phyloP scores from a whole-genome alignment of 1,139 yeast species.

The Protomyces pachydermus region DNA sequence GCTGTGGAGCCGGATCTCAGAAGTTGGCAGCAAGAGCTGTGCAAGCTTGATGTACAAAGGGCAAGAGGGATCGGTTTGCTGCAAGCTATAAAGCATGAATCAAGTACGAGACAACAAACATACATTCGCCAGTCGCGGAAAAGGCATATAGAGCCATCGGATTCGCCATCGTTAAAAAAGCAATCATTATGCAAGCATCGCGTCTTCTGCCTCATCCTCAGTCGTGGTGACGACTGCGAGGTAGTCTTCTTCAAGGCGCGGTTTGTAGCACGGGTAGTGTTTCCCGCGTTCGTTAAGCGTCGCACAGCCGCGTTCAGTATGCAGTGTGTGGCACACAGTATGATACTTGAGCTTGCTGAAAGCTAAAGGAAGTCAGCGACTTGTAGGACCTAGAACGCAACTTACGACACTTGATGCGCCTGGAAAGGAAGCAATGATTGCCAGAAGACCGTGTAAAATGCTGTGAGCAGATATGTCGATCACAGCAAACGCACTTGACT shows the following conservation, averaged over 20 bases:
- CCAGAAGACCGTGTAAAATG: slow-evolving; percentile 22
- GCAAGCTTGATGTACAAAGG: no score
- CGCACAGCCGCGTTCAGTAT: slow-evolving; percentile 3
- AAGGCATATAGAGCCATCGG: no score
- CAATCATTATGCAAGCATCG: background rate
- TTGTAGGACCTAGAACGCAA: background rate
- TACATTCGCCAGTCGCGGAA: no score
- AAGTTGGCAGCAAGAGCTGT: no score
- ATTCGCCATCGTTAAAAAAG: background rate
- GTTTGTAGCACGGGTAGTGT: slow-evolving; percentile 8
- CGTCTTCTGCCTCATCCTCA: background rate
- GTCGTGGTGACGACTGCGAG: background rate
- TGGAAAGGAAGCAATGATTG: slow-evolving; percentile 11
- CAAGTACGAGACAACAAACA: no score
- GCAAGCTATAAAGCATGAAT: no score
- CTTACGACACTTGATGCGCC: slow-evolving; percentile 17
- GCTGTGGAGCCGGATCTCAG: no score
- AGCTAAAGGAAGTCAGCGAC: background rate
- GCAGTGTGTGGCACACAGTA: background rate
- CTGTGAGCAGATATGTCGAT: slow-evolving; percentile 11
- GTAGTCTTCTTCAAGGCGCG: background rate
- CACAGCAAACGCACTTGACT: slow-evolving; percentile 10
- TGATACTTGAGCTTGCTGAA: slow-evolving; percentile 14
- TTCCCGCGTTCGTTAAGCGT: background rate
- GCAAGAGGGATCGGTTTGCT: no score